Base-by-base conservation (phyloP, 176 grass and related monocot species). In the Poa annua region DNA sequence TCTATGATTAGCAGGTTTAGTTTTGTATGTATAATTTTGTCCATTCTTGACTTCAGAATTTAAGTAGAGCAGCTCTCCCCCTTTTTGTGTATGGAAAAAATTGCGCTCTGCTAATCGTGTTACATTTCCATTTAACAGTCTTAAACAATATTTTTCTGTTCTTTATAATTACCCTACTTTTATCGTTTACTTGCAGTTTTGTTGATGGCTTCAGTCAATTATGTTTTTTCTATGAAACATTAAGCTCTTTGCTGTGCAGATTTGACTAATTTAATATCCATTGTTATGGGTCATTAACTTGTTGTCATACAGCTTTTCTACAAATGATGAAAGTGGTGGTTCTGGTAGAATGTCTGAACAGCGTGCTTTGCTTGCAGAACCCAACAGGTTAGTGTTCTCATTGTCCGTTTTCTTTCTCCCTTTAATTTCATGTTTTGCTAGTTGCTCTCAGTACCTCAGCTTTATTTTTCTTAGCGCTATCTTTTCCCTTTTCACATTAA, bases 281-380 rank as follows among this genome's bases (percentile, higher is more conserved):
- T 83, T 36, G 32, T 15, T 68, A 19, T 57, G 75, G 6, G 5
- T 24, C 53, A 15, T 79, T 49, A 49, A 41, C 14, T 86, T 4
- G 14, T 63, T 91, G 78, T 51, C 74, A 63, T 84, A 71, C 87
- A 97, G 91, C 83, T 90, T 91, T 78, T 78, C 77, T 54, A 53
- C 77, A 51, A 76, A 84, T 84, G 87, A 88, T 84, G 65, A 66
- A 74, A 86, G 82, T 79, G 47, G 39, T 59, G 84, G 62, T 83
- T 86, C 45, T 76, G 91, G 82, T 86, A 84, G 71, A 84, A 82
- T 87, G 72, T 24, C 80, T 65, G 94, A 97, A 83, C 91, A 90
- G 16, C 77, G 41, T 67, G 71, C 83, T 21, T 45, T 79, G 71
- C 91, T 94, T 80, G 83, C 86, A 70, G 91, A 97, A 88, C 86